Evolutionary conservation across 306 rosid species (phyloP), one percentile per base, ranked within the genome.

Genomic region (Spatholobus suberectus): DNA sequence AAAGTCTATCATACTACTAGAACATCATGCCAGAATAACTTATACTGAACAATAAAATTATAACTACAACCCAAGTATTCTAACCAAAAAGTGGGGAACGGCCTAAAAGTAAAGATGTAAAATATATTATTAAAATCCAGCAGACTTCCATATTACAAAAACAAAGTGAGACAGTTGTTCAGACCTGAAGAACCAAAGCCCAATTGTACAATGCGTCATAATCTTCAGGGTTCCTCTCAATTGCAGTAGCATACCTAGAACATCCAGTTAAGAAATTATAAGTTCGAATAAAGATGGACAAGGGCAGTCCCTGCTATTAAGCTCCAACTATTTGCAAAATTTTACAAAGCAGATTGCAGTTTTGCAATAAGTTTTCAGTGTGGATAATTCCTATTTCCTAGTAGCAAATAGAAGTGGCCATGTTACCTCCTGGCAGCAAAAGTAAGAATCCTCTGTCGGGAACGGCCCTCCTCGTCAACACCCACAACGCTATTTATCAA

Each of bases 111-210:
- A 23, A 21, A 14, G 2, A 12, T 3, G 17, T 34, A 27, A 38
- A 71, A 24, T 1, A 61, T 13, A 49, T 75, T 38, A 52, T 20
- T 9, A 65, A 71, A 73, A 77, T 61, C 23, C 72, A 49, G 20
- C 5, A 17, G 32, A 80, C 21, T 55, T 73, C 59, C 75, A 46
- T 71, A 40, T 78, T 27, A 27, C 21, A 55, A 27, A 32, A 73
- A 77, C 24, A 71, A 66, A 76, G 84, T 26, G 38, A 86, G 80
- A 76, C 24, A 81, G 55, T 72, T 74, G 77, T 62, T 69, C 91
- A 61, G 58, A 96, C 98, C 99, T 96, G 99, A 80, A 94, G 99
- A 15, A 96, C 98, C 89, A 96, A 86, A 6, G 98, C 99, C 97
- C 99, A 96, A 71, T 94, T 96, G 90, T 96, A 96, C 4, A 96